phyloP scores from a whole-genome alignment of 345 rosid genomes.

The Raphanus raphanistrum region DNA sequence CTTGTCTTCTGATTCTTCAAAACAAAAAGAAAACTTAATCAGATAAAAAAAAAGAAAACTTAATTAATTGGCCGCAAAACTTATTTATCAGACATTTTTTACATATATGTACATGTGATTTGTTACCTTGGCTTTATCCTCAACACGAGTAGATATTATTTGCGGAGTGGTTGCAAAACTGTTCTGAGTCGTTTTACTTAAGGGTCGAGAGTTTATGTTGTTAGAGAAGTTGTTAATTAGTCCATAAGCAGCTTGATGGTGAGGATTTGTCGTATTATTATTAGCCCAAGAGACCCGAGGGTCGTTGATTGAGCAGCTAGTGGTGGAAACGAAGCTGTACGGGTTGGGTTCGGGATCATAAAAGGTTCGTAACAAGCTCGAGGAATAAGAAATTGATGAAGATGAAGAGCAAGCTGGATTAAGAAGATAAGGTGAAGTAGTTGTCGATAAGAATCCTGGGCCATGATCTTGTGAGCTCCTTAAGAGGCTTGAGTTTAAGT shows the following conservation, averaged over 20 bases:
- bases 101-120: background rate
- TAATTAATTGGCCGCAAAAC: constrained; percentile 5
- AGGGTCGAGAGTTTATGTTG: constrained; percentile 37
- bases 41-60: background rate
- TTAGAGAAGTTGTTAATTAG: constrained; percentile 36
- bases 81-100: background rate
- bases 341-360: constrained; percentile 42
- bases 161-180: constrained; percentile 37
- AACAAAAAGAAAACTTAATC: background rate
- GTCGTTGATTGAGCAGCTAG: constrained; percentile 40
- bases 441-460: constrained; percentile 36
- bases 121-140: constrained; percentile 35
- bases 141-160: constrained; percentile 26
- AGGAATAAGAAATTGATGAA: constrained; percentile 42
- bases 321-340: constrained; percentile 43
- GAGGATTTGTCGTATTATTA: constrained; percentile 34
- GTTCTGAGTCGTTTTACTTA: constrained; percentile 22
- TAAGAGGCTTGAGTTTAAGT: constrained; percentile 47
- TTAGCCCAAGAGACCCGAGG: constrained; percentile 48
- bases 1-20: constrained; percentile 27
- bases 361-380: constrained; percentile 46
- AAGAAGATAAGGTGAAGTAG: constrained; percentile 29
- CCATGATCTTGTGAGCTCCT: constrained; percentile 39
- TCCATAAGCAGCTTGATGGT: constrained; percentile 31
- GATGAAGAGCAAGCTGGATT: constrained; percentile 38